Conservation (phyloP, 345 rosid genomes). For the Moricandia moricandioides region DNA sequence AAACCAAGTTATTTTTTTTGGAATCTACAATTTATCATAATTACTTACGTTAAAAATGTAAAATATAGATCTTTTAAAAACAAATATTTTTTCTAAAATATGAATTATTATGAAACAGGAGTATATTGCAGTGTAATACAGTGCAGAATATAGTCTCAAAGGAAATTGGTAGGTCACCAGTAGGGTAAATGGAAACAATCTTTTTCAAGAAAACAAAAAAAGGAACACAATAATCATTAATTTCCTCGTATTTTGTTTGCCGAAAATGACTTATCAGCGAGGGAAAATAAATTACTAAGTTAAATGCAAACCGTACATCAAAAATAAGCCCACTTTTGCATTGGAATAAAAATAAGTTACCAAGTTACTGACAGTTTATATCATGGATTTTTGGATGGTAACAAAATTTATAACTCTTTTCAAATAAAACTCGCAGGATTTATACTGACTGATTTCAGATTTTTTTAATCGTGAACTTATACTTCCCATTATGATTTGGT, state of each 20-base stretch:
- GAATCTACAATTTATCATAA: too few relatives aligned
- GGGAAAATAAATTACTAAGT: constrained; percentile 24
- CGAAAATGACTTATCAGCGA: constrained; percentile 32
- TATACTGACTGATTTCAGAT: too few relatives aligned
- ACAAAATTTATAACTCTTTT: too few relatives aligned
- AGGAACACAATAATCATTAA: constrained; percentile 14
- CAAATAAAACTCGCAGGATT: too few relatives aligned
- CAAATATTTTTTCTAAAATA: too few relatives aligned
- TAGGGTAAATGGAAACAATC: constrained; percentile 9
- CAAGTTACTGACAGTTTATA: background rate
- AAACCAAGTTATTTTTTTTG: too few relatives aligned
- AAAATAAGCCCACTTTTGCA: constrained; percentile 27
- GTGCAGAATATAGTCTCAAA: background rate
- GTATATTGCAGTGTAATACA: background rate
- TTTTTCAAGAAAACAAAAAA: background rate
- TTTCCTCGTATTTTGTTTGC: constrained; percentile 29
- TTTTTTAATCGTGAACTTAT: background rate
- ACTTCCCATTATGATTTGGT: background rate
- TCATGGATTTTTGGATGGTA: background rate
- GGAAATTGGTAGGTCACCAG: constrained; percentile 7
- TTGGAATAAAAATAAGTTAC: background rate
- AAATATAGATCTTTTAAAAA: too few relatives aligned
- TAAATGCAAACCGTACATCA: constrained; percentile 23
- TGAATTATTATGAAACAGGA: too few relatives aligned
- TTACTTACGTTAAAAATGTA: too few relatives aligned